Conservation (phyloP, 352 stramenopile species). For the Globisporangium solare region DNA sequence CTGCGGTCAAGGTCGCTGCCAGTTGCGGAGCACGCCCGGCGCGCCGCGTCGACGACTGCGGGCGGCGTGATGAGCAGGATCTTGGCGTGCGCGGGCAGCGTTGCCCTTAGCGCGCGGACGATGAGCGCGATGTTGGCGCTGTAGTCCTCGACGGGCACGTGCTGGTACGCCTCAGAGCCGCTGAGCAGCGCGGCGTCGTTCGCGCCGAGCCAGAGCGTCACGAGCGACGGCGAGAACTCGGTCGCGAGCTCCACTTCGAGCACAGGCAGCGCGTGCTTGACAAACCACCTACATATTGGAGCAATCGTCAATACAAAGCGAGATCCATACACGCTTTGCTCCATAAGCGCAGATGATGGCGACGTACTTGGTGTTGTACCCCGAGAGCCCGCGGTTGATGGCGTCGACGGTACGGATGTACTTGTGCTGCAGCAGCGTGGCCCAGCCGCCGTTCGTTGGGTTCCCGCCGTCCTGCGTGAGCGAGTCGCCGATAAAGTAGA, state of each 20-base stretch:
- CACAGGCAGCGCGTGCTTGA: conserved; percentile 35
- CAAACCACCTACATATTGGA: conserved; percentile 22
- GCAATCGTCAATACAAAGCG: background rate
- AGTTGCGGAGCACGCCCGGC: conserved; percentile 2
- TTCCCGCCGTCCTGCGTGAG: conserved; percentile 52
- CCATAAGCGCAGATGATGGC: background rate
- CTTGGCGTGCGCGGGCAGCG: conserved; percentile 16
- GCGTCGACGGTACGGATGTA: conserved; percentile 55
- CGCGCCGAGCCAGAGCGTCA: conserved; percentile 54
- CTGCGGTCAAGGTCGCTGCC: conserved; percentile 26
- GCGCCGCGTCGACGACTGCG: conserved; percentile 28
- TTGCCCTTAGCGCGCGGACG: conserved; percentile 18
- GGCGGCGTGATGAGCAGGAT: conserved; percentile 47
- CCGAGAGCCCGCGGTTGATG: conserved; percentile 48
- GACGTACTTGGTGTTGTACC: conserved; percentile 42
- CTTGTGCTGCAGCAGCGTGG: conserved; percentile 34
- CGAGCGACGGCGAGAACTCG: conserved; percentile 24
- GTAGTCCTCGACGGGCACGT: conserved; percentile 45
- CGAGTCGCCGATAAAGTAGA: conserved; percentile 61
- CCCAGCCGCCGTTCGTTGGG: conserved; percentile 35
- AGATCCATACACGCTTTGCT: too few relatives aligned
- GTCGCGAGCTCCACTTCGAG: conserved; percentile 28
- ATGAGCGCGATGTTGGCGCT: conserved; percentile 30
- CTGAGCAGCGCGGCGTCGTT: conserved; percentile 47
- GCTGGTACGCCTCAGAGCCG: conserved; percentile 23